Percentiles rank a stretch among this genome's conserved stretches.
These are phyloP conservation scores for Lepidium sativum DNA, from an alignment of 345 rosid genomes.

Conservation along the genomic window DNA sequence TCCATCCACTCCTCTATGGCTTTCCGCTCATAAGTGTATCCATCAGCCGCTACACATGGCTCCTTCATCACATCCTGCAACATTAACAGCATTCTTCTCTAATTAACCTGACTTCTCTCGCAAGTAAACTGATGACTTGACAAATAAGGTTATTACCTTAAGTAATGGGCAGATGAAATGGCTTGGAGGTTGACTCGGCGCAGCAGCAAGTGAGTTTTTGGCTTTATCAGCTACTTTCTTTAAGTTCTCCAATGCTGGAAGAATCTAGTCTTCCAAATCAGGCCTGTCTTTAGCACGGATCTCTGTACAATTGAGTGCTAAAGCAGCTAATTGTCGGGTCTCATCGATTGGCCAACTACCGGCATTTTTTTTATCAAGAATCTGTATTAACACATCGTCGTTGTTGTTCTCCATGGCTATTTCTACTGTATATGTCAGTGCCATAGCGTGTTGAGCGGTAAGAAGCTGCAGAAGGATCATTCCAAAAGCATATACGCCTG, in stretches of 20 bases:
- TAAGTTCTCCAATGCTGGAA: conserved; percentile 59
- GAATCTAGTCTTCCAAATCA: conserved; percentile 45
- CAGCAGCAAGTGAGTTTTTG: conserved; percentile 8
- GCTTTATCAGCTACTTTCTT: conserved; percentile 45
- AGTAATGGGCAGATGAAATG: conserved; percentile 78
- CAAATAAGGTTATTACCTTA: conserved; percentile 39
- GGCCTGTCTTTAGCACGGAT: conserved; percentile 54
- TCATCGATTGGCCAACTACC: conserved; percentile 77
- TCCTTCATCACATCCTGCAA: conserved; percentile 70
- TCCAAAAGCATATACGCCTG: conserved; percentile 82
- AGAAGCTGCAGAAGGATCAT: conserved; percentile 72
- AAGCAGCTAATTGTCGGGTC: conserved; percentile 44
- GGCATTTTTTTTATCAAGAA: conserved; percentile 60
- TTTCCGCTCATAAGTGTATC: conserved; percentile 65
- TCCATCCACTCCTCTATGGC: conserved; percentile 72
- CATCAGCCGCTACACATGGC: conserved; percentile 87
- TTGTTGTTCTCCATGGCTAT: conserved; percentile 41
- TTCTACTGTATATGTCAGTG: conserved; percentile 54
- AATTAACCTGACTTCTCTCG: not conserved
- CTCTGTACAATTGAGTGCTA: conserved; percentile 69
- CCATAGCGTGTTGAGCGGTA: conserved; percentile 73
- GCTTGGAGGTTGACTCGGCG: conserved; percentile 32
- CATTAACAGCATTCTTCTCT: not conserved
- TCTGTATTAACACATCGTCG: conserved; percentile 28
- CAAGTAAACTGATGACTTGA: not conserved